Evolutionary conservation across 1,284 basidiomycete species (phyloP), one percentile per base, ranked within the genome.

Genomic region (Kwoniella shivajii): DNA sequence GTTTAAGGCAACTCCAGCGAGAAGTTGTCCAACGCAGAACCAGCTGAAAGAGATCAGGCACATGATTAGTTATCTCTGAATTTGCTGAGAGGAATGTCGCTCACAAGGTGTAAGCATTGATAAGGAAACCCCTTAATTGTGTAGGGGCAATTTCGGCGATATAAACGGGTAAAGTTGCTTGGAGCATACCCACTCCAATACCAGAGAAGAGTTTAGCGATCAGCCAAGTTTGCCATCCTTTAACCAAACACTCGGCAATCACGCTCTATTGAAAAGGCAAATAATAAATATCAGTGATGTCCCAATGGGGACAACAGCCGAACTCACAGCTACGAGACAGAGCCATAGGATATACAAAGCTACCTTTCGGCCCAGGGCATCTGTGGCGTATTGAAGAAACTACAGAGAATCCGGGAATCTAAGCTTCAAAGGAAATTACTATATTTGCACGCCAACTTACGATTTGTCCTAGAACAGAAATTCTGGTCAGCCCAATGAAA

Each of bases 121-220:
- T 57, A n/a, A 66, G 50, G 27, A 57, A 56, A 30, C 65, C 65
- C 36, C 63, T 45, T 13, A 65, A 42, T 44, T 67, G 60, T 20
- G 51, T 56, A 1, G 65, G 63, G 20, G 68, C 49, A 37, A 66
- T 56, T 50, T 70, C 68, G 16, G 56, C 50, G 14, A 68, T 52
- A 38, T 65, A 70, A 11, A 64, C 54, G 1, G 65, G 63, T 13
- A 66, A 42, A 4, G 53, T 59, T 11, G 63, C 54, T 50, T 66
- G 65, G 18, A 66, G 30, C 56, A 66, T 60, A 9, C 65, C 68
- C 0, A 61, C 54, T 7, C 65, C 64, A 4, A 64, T 47, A 22
- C 71, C 71, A 6, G 61, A 57, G 16, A 67, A 44, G 6, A 73
- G 42, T 53, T 68, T 68, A 31, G 65, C 69, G 9, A 62, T 46